Evolutionary conservation across 768 basidiomycete species (phyloP).

Genomic region (Lactarius evosmus): DNA sequence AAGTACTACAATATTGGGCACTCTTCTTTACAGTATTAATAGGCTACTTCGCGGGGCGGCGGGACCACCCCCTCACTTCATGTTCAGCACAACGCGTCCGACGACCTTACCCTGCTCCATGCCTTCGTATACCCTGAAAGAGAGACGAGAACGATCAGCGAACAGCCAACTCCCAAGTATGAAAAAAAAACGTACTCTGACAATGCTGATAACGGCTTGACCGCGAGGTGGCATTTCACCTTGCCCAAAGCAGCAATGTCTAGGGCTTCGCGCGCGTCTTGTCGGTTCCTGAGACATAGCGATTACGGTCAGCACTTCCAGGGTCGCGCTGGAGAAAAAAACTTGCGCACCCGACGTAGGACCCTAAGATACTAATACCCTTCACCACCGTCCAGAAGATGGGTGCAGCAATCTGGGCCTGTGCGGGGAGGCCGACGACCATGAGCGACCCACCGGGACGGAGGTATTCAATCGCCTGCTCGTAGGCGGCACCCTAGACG

Average conservation of each 20-base stretch:
- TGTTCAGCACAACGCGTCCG: constrained; percentile 16
- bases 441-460: constrained; percentile 70
- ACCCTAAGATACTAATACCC: constrained; percentile 54
- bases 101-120: constrained; percentile 37
- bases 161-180: neutral
- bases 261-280: constrained; percentile 80
- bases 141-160: neutral
- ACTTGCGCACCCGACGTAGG: constrained; percentile 36
- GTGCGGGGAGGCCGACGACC: constrained; percentile 69
- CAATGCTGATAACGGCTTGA: constrained; percentile 50
- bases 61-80: constrained; percentile 6
- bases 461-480: constrained; percentile 71
- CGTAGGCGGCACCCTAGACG: constrained; percentile 36
- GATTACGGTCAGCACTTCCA: neutral
- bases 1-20: neutral
- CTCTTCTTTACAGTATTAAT: neutral
- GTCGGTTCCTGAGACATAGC: constrained; percentile 59
- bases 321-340: neutral
- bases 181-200: constrained; percentile 42
- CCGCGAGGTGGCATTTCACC: constrained; percentile 56
- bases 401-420: constrained; percentile 52
- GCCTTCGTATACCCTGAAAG: constrained; percentile 39
- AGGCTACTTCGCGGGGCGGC: neutral
- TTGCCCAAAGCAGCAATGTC: constrained; percentile 68
- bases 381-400: constrained; percentile 74